Base-by-base conservation (phyloP, 495 filamentous ascomycete genomes). In the Symbiotaphrina buchneri region DNA sequence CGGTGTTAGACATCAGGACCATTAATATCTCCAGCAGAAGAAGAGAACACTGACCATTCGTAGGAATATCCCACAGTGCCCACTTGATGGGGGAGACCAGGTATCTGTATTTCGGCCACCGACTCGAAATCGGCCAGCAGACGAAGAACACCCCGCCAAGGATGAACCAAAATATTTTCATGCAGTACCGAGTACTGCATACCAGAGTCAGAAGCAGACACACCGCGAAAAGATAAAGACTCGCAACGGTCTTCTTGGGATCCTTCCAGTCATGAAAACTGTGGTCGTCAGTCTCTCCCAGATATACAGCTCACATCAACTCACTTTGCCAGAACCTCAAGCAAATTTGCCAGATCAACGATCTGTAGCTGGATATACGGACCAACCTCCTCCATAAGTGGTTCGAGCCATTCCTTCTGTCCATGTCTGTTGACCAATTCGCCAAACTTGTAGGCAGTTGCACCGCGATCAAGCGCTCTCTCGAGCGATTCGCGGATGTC, bases 401-500 rank as follows among this genome's bases (percentile, higher is more conserved):
- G 44, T 22, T 42, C 44, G n/a, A 48, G 16, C 45, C 45, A 48
- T 10, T 36, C 33, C 20, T 37, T 41, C 8, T 28, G 27, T 10
- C 45, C 44, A 31, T 48, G 44, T 25, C 32, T 30, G 13, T 30
- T 39, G 33, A 46, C 41, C 5, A 48, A 22, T 21, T 48, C 45
- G 20, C 39, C 28, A 16, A 48, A 31, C 34, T 32, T 44, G 27
- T 29, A 22, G 2, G 44, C 43, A 21, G 21, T 31, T 18, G 35
- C 28, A 15, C 29, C 29, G 17, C 34, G 37, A 7, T 40, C 41
- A 11, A 38, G n/a, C 13, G 40, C 34, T 15, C 45, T 28, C 4
- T 36, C 30, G 23, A 39, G 16, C 7, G 45, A 48, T 15, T 39
- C 35, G n/a, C 37, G 37, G 32, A 48, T 30, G 8, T 15, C 19